A percentile compares a stretch with the other conserved stretches of the same genome.
phyloP scores from a whole-genome alignment of 192 early-diverging fungal species.

The Podila verticillata region DNA sequence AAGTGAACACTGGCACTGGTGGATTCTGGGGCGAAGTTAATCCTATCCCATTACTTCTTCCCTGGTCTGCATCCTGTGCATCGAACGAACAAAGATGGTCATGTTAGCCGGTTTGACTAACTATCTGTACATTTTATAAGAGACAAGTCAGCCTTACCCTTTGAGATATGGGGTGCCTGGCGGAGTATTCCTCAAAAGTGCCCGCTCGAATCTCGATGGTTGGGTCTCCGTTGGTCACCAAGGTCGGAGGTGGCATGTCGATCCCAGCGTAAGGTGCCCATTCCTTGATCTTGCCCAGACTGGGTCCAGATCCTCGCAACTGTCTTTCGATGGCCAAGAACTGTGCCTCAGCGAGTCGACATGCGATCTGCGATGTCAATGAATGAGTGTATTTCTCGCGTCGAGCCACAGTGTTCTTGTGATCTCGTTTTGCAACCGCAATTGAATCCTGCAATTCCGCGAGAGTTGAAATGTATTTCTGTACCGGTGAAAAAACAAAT shows the following conservation, averaged over 20 bases:
- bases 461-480: conserved; percentile 54
- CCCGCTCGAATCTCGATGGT: conserved; percentile 28
- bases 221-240: conserved; percentile 32
- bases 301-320: conserved; percentile 50
- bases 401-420: conserved; percentile 34
- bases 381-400: conserved; percentile 50
- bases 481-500: neutral
- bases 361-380: conserved; percentile 45
- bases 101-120: no score
- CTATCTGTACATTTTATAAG: neutral
- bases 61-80: conserved; percentile 11
- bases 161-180: conserved; percentile 7
- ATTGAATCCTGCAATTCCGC: conserved; percentile 47
- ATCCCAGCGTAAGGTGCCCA: conserved; percentile 54
- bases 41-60: neutral
- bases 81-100: neutral
- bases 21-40: neutral
- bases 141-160: neutral
- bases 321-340: conserved; percentile 49
- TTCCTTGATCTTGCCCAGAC: conserved; percentile 56
- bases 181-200: conserved; percentile 37
- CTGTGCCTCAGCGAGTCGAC: conserved; percentile 46
- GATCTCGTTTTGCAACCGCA: conserved; percentile 32
- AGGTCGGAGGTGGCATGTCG: conserved; percentile 49
- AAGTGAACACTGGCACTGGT: conserved; percentile 13